A percentile compares a stretch with the other conserved stretches of the same genome.
Conservation (phyloP, 441 rosid genomes). For the Euphorbia schlechtendalii region DNA sequence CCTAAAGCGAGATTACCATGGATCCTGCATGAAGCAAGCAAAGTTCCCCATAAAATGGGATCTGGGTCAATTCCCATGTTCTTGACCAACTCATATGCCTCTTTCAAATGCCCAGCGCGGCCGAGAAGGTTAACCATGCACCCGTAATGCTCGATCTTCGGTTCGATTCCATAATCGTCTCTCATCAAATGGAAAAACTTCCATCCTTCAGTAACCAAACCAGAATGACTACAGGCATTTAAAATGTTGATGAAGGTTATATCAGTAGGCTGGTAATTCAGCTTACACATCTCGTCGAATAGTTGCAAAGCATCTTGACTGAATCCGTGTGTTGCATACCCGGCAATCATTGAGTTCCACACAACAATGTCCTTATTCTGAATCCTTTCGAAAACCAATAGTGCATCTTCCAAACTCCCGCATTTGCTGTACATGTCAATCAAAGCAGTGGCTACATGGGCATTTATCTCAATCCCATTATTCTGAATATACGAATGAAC, state of each 20-base stretch:
- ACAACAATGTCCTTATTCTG: conserved; percentile 43
- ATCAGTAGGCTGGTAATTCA: conserved; percentile 54
- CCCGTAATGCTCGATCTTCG: conserved; percentile 61
- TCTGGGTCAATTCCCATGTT: conserved; percentile 42
- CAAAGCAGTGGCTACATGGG: conserved; percentile 46
- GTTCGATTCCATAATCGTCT: conserved; percentile 38
- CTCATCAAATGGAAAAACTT: conserved; percentile 39
- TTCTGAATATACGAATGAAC: conserved; percentile 45
- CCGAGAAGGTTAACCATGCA: conserved; percentile 66
- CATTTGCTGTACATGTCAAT: conserved; percentile 63
- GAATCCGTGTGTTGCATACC: conserved; percentile 52
- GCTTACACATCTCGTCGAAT: conserved; percentile 39
- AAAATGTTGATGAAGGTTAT: conserved; percentile 62
- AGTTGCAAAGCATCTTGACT: conserved; percentile 35
- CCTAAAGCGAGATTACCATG: conserved; percentile 41
- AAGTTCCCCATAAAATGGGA: conserved; percentile 52
- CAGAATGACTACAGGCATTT: conserved; percentile 62
- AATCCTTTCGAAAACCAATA: conserved; percentile 41
- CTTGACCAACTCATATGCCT: conserved; percentile 46
- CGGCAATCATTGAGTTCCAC: conserved; percentile 65
- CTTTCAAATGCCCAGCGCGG: conserved; percentile 47
- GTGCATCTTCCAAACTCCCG: conserved; percentile 56
- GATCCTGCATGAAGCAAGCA: conserved; percentile 51
- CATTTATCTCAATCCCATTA: conserved; percentile 39
- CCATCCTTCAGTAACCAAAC: conserved; percentile 61